Percentiles rank a stretch among this genome's conserved stretches.
Conservation (phyloP, 371 early-diverging fungal species). For the Mortierella sp. region DNA sequence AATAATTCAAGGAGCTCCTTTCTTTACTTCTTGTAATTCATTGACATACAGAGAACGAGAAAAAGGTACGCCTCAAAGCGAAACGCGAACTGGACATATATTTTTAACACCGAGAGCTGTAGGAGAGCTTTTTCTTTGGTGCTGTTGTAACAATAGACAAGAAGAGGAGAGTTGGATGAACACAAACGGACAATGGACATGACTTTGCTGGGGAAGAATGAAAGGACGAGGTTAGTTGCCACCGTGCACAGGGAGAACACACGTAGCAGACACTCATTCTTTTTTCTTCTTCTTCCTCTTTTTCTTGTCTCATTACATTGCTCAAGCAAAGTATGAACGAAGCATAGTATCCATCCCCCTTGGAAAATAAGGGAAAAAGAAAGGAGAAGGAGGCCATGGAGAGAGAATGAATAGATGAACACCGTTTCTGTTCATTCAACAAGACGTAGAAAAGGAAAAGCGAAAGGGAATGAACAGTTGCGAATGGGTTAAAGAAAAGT, state of each 20-base stretch:
- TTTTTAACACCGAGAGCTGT: neutral
- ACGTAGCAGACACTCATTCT: neutral
- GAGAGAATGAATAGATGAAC: no score
- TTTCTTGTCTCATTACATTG: neutral
- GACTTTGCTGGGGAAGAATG: neutral
- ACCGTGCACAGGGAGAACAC: neutral
- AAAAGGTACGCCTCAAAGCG: neutral
- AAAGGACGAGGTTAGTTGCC: neutral
- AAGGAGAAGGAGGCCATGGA: no score
- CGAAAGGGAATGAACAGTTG: neutral
- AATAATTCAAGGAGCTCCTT: neutral
- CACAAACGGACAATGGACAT: neutral
- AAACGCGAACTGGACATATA: conserved; percentile 4
- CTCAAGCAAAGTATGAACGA: neutral
- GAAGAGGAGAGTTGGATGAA: neutral
- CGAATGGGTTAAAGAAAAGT: neutral
- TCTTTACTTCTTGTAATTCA: neutral
- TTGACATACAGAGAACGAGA: neutral
- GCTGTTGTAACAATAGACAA: neutral
- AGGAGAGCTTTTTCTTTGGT: neutral
- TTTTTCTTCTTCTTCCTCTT: no score
- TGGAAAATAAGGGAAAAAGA: neutral
- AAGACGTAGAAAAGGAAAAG: neutral
- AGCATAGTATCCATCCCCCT: neutral
- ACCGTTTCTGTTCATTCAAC: no score